These are phyloP conservation scores for Zelonia costaricensis DNA, from an alignment of 208 protist species.

Conservation along the genomic window DNA sequence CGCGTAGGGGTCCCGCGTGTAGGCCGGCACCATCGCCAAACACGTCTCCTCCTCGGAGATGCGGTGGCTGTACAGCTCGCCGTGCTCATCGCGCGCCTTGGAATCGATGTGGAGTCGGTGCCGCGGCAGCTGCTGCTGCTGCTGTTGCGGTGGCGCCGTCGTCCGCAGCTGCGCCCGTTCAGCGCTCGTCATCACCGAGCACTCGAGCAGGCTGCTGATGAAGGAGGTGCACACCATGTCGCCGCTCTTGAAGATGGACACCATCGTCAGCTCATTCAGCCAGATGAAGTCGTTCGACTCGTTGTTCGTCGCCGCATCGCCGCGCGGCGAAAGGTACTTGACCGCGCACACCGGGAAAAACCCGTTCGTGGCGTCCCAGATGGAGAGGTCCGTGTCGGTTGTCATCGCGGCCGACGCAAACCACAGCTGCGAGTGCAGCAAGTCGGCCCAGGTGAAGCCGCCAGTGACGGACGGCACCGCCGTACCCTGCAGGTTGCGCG, in stretches of 20 bases:
- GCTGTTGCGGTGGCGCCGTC: conserved; percentile 8
- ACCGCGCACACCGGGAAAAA: conserved; percentile 67
- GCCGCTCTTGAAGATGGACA: conserved; percentile 63
- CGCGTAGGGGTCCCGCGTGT: conserved; percentile 30
- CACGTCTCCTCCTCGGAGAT: conserved; percentile 17
- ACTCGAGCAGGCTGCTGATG: conserved; percentile 38
- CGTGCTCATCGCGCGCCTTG: conserved; percentile 10
- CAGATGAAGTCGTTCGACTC: conserved; percentile 75
- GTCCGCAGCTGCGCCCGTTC: background rate
- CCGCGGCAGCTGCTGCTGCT: conserved; percentile 4
- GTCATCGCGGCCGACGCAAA: conserved; percentile 65
- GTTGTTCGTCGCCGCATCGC: conserved; percentile 18
- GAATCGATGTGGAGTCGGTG: background rate
- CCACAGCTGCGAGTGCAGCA: conserved; percentile 74
- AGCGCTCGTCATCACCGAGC: conserved; percentile 16
- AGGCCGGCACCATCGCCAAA: conserved; percentile 15
- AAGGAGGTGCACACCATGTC: conserved; percentile 69
- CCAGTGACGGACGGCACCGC: background rate
- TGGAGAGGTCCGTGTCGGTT: conserved; percentile 64
- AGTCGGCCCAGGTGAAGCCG: conserved; percentile 23
- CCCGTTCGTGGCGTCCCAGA: conserved; percentile 74
- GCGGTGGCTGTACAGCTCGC: conserved; percentile 10
- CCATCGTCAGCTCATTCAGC: conserved; percentile 77
- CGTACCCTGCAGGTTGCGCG: background rate
- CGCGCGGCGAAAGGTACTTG: conserved; percentile 16